Conservation (phyloP, 2,329 filamentous ascomycete genomes). For the Botrytis fragariae region DNA sequence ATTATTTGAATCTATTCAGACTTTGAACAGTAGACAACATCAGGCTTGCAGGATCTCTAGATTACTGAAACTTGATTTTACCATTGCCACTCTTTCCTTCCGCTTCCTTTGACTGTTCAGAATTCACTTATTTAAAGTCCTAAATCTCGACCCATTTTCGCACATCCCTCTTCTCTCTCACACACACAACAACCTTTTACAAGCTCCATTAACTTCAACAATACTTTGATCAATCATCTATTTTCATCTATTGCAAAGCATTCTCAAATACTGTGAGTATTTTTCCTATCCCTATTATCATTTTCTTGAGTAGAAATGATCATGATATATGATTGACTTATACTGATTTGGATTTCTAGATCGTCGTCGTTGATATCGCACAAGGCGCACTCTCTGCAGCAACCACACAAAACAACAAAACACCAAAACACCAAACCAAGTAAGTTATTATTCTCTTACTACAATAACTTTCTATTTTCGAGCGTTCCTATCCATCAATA, state of each 20-base stretch:
- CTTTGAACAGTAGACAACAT: neutral
- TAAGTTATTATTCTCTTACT: neutral
- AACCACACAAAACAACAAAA: neutral
- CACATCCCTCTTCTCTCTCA: neutral
- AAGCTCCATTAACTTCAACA: constrained; percentile 4
- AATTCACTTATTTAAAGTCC: constrained; percentile 14
- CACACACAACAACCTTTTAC: constrained; percentile 8
- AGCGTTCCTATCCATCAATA: neutral
- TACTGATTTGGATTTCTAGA: neutral
- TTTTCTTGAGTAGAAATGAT: neutral
- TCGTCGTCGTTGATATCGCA: constrained; percentile 1
- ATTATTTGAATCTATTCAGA: neutral
- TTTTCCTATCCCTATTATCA: neutral
- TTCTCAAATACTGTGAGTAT: neutral
- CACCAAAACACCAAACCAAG: neutral
- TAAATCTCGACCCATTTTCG: neutral
- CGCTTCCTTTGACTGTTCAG: neutral
- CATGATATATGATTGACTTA: neutral
- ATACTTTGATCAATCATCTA: neutral
- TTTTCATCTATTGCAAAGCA: neutral
- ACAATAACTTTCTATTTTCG: neutral
- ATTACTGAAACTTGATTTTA: neutral
- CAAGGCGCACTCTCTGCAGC: neutral
- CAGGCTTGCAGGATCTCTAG: neutral
- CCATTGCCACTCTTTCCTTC: neutral